Conservation (phyloP, 331 rosid genomes). For the Spiraea crenata region DNA sequence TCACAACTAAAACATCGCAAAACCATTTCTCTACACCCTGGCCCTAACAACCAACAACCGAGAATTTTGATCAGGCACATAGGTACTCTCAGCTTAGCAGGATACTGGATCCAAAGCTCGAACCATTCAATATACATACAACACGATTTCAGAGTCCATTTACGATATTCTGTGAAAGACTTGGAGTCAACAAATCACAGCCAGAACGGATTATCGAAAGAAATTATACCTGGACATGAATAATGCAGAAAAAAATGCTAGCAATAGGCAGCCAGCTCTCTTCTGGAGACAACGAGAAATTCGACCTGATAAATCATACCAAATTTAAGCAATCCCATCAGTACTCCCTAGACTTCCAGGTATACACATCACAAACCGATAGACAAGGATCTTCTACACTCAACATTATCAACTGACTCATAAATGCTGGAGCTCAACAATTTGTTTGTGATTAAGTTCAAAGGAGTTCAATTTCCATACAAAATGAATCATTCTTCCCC, state of each 20-base stretch:
- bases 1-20: constrained; percentile 1
- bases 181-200: neutral
- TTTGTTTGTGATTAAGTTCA: neutral
- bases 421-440: neutral
- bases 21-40: neutral
- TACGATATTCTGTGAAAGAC: neutral
- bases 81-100: neutral
- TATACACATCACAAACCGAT: constrained; percentile 6
- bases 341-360: neutral
- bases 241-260: constrained; percentile 76
- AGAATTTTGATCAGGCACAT: neutral
- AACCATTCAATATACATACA: too few relatives aligned
- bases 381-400: neutral
- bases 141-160: neutral
- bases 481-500: too few relatives aligned
- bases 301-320: constrained; percentile 50
- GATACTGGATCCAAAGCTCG: too few relatives aligned
- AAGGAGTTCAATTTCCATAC: neutral
- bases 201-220: neutral
- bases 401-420: neutral
- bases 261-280: constrained; percentile 95
- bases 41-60: neutral
- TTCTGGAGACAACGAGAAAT: constrained; percentile 75
- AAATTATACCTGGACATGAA: constrained; percentile 76
- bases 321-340: neutral